Conservation (phyloP, 306 rosid species). For the Potentilla sterilis region DNA sequence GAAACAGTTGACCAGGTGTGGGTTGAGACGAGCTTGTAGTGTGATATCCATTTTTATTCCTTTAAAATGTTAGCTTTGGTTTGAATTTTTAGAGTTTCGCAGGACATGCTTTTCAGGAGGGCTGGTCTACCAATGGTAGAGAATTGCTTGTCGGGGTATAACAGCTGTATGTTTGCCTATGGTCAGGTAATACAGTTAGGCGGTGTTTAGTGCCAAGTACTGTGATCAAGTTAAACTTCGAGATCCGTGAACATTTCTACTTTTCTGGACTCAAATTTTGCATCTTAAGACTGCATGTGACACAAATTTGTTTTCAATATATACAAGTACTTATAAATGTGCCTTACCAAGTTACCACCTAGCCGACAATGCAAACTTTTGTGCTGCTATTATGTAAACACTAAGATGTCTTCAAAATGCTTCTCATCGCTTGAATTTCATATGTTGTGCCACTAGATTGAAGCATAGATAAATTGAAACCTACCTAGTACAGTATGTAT, state of each 20-base stretch:
- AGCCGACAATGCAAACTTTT: not conserved
- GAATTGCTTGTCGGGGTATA: slow-evolving; percentile 92
- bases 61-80: slow-evolving; percentile 18
- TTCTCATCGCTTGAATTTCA: not conserved
- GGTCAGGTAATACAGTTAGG: slow-evolving; percentile 69
- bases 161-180: slow-evolving; percentile 97
- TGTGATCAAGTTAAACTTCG: not conserved
- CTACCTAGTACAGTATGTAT: not conserved
- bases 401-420: no score
- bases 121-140: slow-evolving; percentile 97
- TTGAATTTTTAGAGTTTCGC: slow-evolving; percentile 24
- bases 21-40: slow-evolving; percentile 10
- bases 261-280: not conserved
- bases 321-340: not conserved
- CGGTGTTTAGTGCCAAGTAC: not conserved
- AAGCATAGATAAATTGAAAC: not conserved
- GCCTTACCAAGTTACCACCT: not conserved
- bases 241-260: not conserved
- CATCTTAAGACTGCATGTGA: not conserved
- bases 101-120: slow-evolving; percentile 94
- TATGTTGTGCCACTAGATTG: not conserved
- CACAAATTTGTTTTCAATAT: not conserved
- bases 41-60: not conserved
- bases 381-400: no score
- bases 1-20: slow-evolving; percentile 91